These are phyloP conservation scores for Colletotrichum gigasporum DNA, from an alignment of 2,329 filamentous ascomycete species.

Conservation along the genomic window DNA sequence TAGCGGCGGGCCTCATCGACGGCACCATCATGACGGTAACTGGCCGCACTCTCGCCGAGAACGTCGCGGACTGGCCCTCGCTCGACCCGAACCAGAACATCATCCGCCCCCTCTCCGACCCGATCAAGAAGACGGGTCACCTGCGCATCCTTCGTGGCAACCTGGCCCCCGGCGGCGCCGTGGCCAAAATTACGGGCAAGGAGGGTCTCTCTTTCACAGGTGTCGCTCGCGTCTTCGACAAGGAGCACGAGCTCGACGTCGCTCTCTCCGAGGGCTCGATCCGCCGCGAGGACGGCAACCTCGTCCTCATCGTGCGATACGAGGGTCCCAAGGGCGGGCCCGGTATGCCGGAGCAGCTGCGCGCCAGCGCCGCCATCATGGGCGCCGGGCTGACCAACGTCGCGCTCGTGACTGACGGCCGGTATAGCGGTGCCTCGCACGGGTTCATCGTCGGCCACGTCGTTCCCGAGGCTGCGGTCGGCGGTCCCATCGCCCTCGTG, in stretches of 20 bases:
- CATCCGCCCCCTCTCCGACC: conserved; percentile 76
- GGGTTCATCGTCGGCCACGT: conserved; percentile 96
- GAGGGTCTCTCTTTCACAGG: conserved; percentile 87
- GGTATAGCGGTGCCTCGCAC: conserved; percentile 88
- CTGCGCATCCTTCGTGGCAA: conserved; percentile 90
- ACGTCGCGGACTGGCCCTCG: conserved; percentile 79
- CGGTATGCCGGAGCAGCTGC: conserved; percentile 95
- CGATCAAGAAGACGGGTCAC: conserved; percentile 86
- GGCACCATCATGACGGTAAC: conserved; percentile 84
- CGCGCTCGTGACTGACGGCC: conserved; percentile 89
- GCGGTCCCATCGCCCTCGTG: conserved; percentile 88
- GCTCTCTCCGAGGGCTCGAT: conserved; percentile 77
- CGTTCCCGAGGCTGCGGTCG: conserved; percentile 87
- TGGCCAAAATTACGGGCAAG: conserved; percentile 97
- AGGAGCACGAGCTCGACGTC: conserved; percentile 80
- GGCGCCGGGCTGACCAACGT: conserved; percentile 88
- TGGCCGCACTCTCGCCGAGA: conserved; percentile 83
- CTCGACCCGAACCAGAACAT: conserved; percentile 83
- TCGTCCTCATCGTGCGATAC: conserved; percentile 91
- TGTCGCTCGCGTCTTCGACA: conserved; percentile 84
- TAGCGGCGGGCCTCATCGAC: conserved; percentile 79
- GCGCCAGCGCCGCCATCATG: conserved; percentile 90
- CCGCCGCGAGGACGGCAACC: conserved; percentile 69
- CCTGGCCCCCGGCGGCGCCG: conserved; percentile 86
- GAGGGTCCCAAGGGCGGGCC: conserved; percentile 94